Evolutionary conservation across 208 protist species (phyloP).

Genomic region (Trypanosoma melophagium): DNA sequence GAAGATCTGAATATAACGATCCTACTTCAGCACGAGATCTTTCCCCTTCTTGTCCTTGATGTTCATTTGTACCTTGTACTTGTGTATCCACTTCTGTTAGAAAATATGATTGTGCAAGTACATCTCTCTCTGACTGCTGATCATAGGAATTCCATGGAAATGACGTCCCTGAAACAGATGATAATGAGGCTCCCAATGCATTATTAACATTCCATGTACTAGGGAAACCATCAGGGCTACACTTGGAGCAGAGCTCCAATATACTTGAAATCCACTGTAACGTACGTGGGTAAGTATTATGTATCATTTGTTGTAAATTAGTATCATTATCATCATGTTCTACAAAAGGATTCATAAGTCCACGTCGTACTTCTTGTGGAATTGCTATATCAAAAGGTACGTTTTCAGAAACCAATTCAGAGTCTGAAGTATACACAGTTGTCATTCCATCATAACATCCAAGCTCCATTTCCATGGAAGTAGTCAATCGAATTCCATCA

Average conservation of each 20-base stretch:
- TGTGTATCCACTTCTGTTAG: background rate
- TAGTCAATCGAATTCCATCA: slow-evolving; percentile 43
- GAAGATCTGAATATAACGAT: too few species aligned
- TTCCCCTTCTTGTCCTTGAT: background rate
- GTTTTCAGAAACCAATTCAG: background rate
- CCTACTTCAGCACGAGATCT: too few species aligned
- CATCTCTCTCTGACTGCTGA: background rate
- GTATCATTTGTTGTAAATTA: slow-evolving; percentile 18
- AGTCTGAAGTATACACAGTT: background rate
- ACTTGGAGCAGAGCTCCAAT: slow-evolving; percentile 1
- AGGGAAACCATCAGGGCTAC: too few species aligned
- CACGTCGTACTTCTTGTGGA: slow-evolving; percentile 28
- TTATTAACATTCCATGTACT: background rate
- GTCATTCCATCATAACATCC: slow-evolving; percentile 25
- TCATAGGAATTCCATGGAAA: background rate
- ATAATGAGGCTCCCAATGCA: background rate
- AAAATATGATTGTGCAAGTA: background rate
- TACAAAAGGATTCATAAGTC: background rate
- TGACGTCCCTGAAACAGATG: background rate
- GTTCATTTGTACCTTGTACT: background rate
- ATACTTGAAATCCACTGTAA: slow-evolving; percentile 25
- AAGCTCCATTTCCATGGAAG: slow-evolving; percentile 22
- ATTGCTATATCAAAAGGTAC: slow-evolving; percentile 1
- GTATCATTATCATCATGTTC: background rate
- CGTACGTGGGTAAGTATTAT: slow-evolving; percentile 16